Evolutionary conservation across 2,329 filamentous ascomycete species (phyloP).

Genomic region (Chalaropsis ovoidea): DNA sequence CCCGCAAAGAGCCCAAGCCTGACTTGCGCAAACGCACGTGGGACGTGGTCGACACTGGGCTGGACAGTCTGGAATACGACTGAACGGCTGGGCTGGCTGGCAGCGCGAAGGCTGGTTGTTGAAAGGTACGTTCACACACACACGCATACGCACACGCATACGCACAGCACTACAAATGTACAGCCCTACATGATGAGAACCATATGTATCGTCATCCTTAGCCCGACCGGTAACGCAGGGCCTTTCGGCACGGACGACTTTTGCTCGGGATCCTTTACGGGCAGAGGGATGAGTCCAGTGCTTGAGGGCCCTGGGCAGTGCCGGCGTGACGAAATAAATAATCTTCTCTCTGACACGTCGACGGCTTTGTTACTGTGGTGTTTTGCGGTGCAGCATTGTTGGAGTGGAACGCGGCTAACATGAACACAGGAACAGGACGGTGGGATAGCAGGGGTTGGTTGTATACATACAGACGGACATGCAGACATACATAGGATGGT

Average conservation of each 20-base stretch:
- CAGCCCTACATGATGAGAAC: conserved; percentile 62
- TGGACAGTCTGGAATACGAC: conserved; percentile 53
- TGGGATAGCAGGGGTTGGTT: too few species aligned
- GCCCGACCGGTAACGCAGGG: conserved; percentile 48
- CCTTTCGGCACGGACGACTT: conserved; percentile 15
- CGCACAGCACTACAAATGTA: not conserved
- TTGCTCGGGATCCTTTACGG: conserved; percentile 4
- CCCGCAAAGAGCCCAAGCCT: conserved; percentile 40
- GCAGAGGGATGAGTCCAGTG: conserved; percentile 19
- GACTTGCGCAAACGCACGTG: conserved; percentile 57
- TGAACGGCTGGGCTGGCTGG: conserved; percentile 32
- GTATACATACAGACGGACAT: too few species aligned
- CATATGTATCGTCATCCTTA: conserved; percentile 91
- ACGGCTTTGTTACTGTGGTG: not conserved
- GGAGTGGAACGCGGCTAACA: not conserved
- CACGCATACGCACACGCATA: too few species aligned
- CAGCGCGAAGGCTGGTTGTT: too few species aligned
- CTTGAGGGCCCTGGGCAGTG: conserved; percentile 19
- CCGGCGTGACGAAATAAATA: conserved; percentile 35
- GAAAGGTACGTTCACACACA: conserved; percentile 27
- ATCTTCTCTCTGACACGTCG: conserved; percentile 45
- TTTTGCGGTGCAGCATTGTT: not conserved
- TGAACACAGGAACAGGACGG: too few species aligned
- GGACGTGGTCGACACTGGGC: conserved; percentile 53
- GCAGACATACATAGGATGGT: not conserved